Percentiles rank a stretch among this genome's conserved stretches.
These are phyloP conservation scores for Avena insularis DNA, from an alignment of 176 grass and related monocot genomes.

Conservation along the genomic window DNA sequence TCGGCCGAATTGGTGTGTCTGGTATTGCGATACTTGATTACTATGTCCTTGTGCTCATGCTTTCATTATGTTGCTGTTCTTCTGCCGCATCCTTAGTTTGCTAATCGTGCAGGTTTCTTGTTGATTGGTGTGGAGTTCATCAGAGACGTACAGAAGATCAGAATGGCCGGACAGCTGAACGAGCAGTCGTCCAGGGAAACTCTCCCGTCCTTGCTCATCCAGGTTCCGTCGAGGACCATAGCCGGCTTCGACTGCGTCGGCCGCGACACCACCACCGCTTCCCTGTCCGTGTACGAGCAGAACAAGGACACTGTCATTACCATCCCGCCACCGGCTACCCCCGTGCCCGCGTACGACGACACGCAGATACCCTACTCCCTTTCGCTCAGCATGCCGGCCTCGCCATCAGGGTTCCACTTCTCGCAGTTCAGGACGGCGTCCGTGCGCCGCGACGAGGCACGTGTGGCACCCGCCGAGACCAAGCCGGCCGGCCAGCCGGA, in stretches of 20 bases:
- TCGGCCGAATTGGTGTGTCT: slow-evolving; percentile 54
- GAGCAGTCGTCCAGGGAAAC: slow-evolving; percentile 4
- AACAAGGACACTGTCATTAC: slow-evolving; percentile 53
- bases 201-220: slow-evolving; percentile 46
- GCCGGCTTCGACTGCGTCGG: slow-evolving; percentile 57
- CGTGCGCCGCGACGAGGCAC: slow-evolving; percentile 1
- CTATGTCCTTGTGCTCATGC: background rate
- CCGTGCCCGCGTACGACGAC: background rate
- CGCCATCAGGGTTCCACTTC: slow-evolving; percentile 75
- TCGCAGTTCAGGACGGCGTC: slow-evolving; percentile 45
- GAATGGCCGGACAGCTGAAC: background rate
- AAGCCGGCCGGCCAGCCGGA: background rate
- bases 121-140: slow-evolving; percentile 36
- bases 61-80: background rate
- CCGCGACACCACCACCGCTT: background rate
- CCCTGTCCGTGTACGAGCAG: background rate
- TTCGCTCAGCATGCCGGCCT: slow-evolving; percentile 71
- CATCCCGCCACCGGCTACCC: slow-evolving; percentile 38
- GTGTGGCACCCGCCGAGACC: slow-evolving; percentile 5
- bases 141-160: slow-evolving; percentile 32
- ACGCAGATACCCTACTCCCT: slow-evolving; percentile 40
- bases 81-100: background rate
- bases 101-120: slow-evolving; percentile 36
- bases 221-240: slow-evolving; percentile 43
- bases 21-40: slow-evolving; percentile 50